Percentiles rank a stretch among this genome's conserved stretches.
These are phyloP conservation scores for Alternaria gansuensis DNA, from an alignment of 2,329 filamentous ascomycete genomes.

Conservation along the genomic window DNA sequence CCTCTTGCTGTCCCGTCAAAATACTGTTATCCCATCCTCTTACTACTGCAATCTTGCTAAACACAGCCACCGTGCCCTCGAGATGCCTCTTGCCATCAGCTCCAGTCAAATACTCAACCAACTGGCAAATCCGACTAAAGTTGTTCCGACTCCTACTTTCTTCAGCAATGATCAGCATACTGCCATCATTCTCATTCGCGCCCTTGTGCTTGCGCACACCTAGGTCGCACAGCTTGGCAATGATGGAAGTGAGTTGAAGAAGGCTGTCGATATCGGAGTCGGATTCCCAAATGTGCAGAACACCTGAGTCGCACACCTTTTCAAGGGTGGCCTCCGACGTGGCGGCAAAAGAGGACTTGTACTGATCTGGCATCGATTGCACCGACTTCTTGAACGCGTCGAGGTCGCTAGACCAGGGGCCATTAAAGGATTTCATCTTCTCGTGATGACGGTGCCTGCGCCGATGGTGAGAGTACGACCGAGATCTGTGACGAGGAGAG, in stretches of 20 bases:
- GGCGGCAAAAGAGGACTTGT: conserved; percentile 35
- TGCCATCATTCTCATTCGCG: conserved; percentile 26
- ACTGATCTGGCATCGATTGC: conserved; percentile 35
- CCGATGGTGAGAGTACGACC: conserved; percentile 6
- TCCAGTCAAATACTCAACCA: conserved; percentile 39
- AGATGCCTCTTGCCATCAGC: conserved; percentile 36
- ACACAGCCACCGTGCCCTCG: conserved; percentile 36
- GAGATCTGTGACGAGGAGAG: neutral
- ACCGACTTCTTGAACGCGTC: conserved; percentile 37
- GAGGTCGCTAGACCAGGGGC: conserved; percentile 41
- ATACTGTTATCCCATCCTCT: conserved; percentile 38
- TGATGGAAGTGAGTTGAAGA: conserved; percentile 43
- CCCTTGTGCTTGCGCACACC: conserved; percentile 27
- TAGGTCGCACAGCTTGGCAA: conserved; percentile 41
- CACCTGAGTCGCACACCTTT: conserved; percentile 33
- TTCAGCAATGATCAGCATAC: conserved; percentile 45
- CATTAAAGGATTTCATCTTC: conserved; percentile 34
- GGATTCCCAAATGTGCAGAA: conserved; percentile 48
- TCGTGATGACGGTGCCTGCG: conserved; percentile 18
- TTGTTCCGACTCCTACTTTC: conserved; percentile 28
- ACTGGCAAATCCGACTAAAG: conserved; percentile 40
- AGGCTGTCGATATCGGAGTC: conserved; percentile 46
- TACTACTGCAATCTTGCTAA: conserved; percentile 43
- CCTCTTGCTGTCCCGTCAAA: conserved; percentile 20
- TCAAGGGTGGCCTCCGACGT: conserved; percentile 33